Conservation (phyloP, 306 rosid species). For the Cicer judaicum region DNA sequence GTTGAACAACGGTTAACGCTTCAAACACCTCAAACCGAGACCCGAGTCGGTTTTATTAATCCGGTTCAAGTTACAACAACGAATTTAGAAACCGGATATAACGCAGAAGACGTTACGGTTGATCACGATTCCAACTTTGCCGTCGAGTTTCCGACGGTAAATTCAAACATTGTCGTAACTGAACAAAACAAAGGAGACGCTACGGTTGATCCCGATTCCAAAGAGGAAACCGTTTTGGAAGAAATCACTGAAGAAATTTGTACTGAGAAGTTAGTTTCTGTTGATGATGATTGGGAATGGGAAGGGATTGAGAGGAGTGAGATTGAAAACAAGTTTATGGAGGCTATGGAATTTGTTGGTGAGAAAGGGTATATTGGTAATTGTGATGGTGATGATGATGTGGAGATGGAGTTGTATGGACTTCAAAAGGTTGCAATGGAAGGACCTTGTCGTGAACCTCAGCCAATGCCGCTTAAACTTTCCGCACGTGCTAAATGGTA, state of each 20-base stretch:
- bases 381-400: slow-evolving; percentile 39
- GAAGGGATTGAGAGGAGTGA: slow-evolving; percentile 86
- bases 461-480: slow-evolving; percentile 60
- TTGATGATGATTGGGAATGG: slow-evolving; percentile 93
- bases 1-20: slow-evolving; percentile 43
- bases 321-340: slow-evolving; percentile 60
- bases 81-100: not conserved
- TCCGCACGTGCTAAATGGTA: slow-evolving; percentile 74
- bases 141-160: not conserved
- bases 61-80: slow-evolving; percentile 21
- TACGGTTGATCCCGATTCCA: slow-evolving; percentile 4
- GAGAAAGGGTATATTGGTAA: slow-evolving; percentile 21
- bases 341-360: slow-evolving; percentile 59
- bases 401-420: slow-evolving; percentile 60
- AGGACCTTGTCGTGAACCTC: slow-evolving; percentile 67
- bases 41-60: slow-evolving; percentile 36
- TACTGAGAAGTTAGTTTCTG: slow-evolving; percentile 37
- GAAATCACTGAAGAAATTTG: slow-evolving; percentile 29
- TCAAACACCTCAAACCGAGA: slow-evolving; percentile 43
- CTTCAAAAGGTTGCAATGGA: slow-evolving; percentile 67
- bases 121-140: not conserved
- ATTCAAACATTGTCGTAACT: not conserved
- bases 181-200: not conserved
- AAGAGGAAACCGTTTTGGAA: slow-evolving; percentile 18
- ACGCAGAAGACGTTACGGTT: not conserved